Percentiles rank a stretch among this genome's conserved stretches.
These are phyloP conservation scores for Hyphopichia burtonii DNA, from an alignment of 1,139 yeast genomes.

Conservation along the genomic window DNA sequence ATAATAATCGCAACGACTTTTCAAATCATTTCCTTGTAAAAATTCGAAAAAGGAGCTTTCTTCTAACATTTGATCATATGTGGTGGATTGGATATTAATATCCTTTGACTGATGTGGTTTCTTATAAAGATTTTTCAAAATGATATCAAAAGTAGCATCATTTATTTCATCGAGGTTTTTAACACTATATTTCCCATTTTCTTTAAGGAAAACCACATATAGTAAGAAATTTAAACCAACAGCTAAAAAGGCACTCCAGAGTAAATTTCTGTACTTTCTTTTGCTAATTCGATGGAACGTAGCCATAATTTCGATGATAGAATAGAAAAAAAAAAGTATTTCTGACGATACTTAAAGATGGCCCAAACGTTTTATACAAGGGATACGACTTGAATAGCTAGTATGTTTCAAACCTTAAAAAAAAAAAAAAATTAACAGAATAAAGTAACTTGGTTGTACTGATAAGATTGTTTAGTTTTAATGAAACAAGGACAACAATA, in stretches of 20 bases:
- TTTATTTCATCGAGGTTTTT: not conserved
- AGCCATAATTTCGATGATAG: not conserved
- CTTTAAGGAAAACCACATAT: not conserved
- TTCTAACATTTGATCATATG: not conserved
- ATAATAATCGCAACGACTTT: conserved; percentile 6
- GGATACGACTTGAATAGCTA: too few species aligned
- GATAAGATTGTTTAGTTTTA: too few species aligned
- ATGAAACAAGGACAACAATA: too few species aligned
- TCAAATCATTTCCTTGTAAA: conserved; percentile 3
- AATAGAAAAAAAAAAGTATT: too few species aligned
- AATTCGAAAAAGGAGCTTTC: not conserved
- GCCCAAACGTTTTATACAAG: too few species aligned
- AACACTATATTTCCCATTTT: not conserved
- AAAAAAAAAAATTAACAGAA: too few species aligned
- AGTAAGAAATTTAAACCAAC: not conserved
- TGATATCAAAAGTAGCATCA: conserved; percentile 1
- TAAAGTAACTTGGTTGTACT: too few species aligned
- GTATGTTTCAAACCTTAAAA: too few species aligned
- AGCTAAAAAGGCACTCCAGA: not conserved
- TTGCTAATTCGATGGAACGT: not conserved
- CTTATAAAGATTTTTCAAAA: conserved; percentile 1
- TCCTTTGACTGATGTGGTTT: not conserved
- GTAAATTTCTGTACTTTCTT: not conserved
- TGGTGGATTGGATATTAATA: not conserved
- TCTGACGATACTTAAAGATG: too few species aligned